Evolutionary conservation across 495 filamentous ascomycete species (phyloP), one percentile per base, ranked within the genome.

Genomic region (Penicillium cinerascens): DNA sequence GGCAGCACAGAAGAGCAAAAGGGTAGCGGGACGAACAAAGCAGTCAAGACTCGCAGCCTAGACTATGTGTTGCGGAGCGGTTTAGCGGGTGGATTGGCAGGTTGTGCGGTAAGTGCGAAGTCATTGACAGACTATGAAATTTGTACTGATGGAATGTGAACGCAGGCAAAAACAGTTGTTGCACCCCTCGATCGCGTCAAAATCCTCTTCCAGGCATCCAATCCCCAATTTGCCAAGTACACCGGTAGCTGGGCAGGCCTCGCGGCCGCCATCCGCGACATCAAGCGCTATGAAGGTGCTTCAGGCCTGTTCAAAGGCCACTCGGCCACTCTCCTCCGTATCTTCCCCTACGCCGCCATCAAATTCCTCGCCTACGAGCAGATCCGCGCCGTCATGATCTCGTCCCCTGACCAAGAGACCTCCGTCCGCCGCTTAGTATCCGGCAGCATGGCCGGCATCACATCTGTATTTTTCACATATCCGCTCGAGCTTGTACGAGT

Each of bases 361-460:
- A 98, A 97, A 59, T 98, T 98, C 70, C 79, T 97, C 38, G 91
- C 93, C 20, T 98, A 98, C 69, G 93, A 98, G 70, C 93, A 98
- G 65, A 86, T 96, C 51, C 87, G 93, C 20, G 78, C 83, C 10
- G 56, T 85, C 11, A 50, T 97, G 2, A 97, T 98, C 44, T 76
- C 74, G 8, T 74, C 71, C 5, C 78, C 73, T 27, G 76, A 85
- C 13, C 80, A 95, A 38, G 93, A 98, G 67, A 96, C 92, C 0
- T 77, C 85, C 2, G 63, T 87, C 27, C 86, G 93, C 16, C 82
- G 93, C 17, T 78, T 97, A 33, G 58, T 89, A 17, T 86, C 85
- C 21, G 93, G 93, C 8, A 83, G 83, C 50, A 44, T 95, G 49
- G 92, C 95, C 4, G 93, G 93, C 33, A 83, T 91, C 44, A 87